Evolutionary conservation across 2,329 filamentous ascomycete species (phyloP), one percentile per base, ranked within the genome.

Genomic region (Hypoxylon rubiginosum): DNA sequence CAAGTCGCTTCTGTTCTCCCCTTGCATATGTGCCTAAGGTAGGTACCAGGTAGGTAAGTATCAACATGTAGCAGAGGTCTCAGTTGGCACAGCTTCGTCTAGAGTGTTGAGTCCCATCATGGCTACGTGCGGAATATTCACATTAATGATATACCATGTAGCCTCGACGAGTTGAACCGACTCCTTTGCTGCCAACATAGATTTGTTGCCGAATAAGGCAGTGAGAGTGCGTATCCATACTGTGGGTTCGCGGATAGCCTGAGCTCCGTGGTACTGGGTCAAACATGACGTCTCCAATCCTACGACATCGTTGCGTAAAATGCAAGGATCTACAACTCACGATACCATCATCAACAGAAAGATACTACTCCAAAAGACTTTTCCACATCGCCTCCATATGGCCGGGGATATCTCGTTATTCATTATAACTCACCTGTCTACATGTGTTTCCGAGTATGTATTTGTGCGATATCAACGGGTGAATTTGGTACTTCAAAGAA

Each of bases 201-300:
- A 24, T 36, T 36, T 13, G 32, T 36, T 36, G 13, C 6, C 15
- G 15, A 39, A 39, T 39, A 4, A 39, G 34, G 32, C n/a, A n/a
- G n/a, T n/a, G n/a, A n/a, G n/a, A n/a, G 10, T 28, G 19, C 45
- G 13, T 46, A 3, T 26, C 13, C n/a, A 41, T 46, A 48, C 30
- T 51, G 51, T 57, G 53, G 53, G 34, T 52, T 62, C 49, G 8
- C 39, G 26, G 48, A 64, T 32, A 60, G 50, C 57, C 60, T 45
- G 46, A 46, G 54, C 54, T 57, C 34, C 17, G n/a, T 48, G 64
- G 67, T 49, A 53, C 51, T 55, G 57, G 59, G 36, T 62, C 58
- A 51, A 43, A 51, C 50, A 67, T 69, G 59, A 69, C 66, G 66
- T 67, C 57, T 46, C 50, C 41, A 51, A 62, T 54, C 32, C 59